Base-by-base conservation (phyloP, 768 basidiomycete genomes). In the Pholiota microspora region DNA sequence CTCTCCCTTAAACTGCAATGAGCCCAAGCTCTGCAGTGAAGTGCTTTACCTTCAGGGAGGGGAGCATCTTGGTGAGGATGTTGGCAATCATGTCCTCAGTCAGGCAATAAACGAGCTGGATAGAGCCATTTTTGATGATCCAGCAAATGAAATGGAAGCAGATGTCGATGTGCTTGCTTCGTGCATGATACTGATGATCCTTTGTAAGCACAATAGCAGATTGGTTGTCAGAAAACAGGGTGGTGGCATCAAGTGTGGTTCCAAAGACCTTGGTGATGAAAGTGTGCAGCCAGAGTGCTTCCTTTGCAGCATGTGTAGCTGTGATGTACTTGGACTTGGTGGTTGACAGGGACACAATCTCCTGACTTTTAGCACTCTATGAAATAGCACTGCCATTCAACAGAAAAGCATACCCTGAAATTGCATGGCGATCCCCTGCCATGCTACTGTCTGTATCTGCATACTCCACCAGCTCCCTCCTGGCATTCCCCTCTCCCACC, bases 21-120 rank as follows among this genome's bases (percentile, higher is more conserved):
- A 68, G 57, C 23, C 65, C 61, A 7, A 68, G 51, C 16, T 55
- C 50, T 1, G 54, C 13, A 7, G 60, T 61, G 36, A 67, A 67
- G 45, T 65, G 62, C 36, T 67, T 67, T 45, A 61, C 64, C 44
- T 70, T 70, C 2, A 60, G 49, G 7, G 53, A 60, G 4, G 64
- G 63, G 3, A 70, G 57, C 0, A 65, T 60, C 40, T 70, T 70
- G 0, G 62, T 70, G 23, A 70, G 49, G 6, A 52, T 49, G 28
- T 69, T 65, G 0, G 65, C 63, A 4, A 57, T 38, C n/a, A n/a
- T n/a, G n/a, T n/a, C n/a, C n/a, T n/a, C n/a, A n/a, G n/a, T n/a
- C n/a, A n/a, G n/a, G n/a, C 65, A 67, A 36, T 64, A 68, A 12
- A 64, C 44, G 3, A 68, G 51, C 5, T 53, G 40, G 29, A 69